A percentile compares a stretch with the other conserved stretches of the same genome.
These are phyloP conservation scores for Penicillium palitans DNA, from an alignment of 2,329 filamentous ascomycete genomes.

Conservation along the genomic window DNA sequence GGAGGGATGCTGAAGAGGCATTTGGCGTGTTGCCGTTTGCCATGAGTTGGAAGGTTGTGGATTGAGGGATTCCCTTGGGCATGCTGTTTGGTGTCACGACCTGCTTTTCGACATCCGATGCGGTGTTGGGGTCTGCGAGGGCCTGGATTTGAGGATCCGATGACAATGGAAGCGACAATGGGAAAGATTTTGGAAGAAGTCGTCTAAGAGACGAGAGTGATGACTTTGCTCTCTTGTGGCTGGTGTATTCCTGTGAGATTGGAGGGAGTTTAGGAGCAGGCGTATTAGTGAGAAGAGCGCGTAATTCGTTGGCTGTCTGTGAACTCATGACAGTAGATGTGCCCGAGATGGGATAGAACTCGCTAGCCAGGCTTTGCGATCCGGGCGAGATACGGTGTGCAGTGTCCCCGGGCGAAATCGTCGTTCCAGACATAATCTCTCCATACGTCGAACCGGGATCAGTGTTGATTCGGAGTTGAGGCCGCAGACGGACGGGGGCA, in stretches of 20 bases:
- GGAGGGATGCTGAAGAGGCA: neutral
- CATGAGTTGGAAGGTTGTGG: neutral
- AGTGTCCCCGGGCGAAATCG: conserved; percentile 27
- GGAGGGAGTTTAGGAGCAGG: conserved; percentile 24
- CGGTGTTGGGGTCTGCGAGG: conserved; percentile 30
- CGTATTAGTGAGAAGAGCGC: conserved; percentile 25
- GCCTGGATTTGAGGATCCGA: conserved; percentile 41
- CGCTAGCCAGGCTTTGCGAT: conserved; percentile 22
- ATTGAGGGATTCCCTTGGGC: conserved; percentile 7
- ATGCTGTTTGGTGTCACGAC: conserved; percentile 16
- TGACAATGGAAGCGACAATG: conserved; percentile 33
- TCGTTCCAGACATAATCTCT: conserved; percentile 34
- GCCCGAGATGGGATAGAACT: conserved; percentile 28
- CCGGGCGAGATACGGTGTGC: conserved; percentile 19
- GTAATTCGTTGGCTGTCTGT: conserved; percentile 23
- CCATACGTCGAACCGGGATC: conserved; percentile 29
- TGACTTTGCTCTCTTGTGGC: conserved; percentile 35
- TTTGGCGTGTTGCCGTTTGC: conserved; percentile 2
- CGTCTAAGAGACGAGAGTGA: conserved; percentile 37
- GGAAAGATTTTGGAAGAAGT: conserved; percentile 35
- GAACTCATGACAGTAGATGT: conserved; percentile 33
- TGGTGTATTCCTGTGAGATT: conserved; percentile 17
- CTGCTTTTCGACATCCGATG: conserved; percentile 33
- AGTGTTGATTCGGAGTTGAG: conserved; percentile 35
- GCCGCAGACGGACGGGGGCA: conserved; percentile 29